Percentiles rank a stretch among this genome's conserved stretches.
Evolutionary conservation across 208 protist species (phyloP).

Genomic region (Acanthamoeba castellanii): DNA sequence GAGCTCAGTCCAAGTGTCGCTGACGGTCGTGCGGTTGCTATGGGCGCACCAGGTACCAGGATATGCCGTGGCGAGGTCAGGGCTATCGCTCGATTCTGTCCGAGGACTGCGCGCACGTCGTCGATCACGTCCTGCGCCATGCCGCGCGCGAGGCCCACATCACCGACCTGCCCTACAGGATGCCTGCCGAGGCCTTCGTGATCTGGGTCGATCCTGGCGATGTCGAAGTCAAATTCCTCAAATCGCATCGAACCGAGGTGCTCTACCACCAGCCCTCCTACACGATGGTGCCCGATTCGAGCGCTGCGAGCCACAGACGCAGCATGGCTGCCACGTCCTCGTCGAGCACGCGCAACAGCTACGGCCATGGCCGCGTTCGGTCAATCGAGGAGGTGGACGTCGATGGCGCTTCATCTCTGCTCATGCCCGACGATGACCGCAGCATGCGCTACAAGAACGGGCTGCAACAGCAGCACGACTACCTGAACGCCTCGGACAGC

Average conservation of each 20-base stretch:
- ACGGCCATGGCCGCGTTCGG: background rate
- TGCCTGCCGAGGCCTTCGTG: constrained; percentile 45
- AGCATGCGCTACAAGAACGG: constrained; percentile 12
- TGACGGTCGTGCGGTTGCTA: too few relatives aligned
- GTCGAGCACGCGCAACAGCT: background rate
- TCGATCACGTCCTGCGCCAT: constrained; percentile 42
- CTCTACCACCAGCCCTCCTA: constrained; percentile 55
- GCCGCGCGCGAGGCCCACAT: constrained; percentile 39
- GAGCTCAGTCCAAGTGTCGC: too few relatives aligned
- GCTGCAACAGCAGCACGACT: background rate
- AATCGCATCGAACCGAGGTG: constrained; percentile 44
- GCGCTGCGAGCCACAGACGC: background rate
- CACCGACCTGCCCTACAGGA: constrained; percentile 14
- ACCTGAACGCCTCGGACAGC: constrained; percentile 12
- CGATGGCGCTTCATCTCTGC: background rate
- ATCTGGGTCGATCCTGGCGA: constrained; percentile 67
- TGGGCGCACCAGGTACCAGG: background rate
- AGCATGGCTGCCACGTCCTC: background rate
- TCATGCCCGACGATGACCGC: background rate
- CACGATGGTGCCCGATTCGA: background rate
- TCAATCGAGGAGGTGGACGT: background rate
- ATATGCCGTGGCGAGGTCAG: constrained; percentile 58
- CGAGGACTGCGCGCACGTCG: constrained; percentile 25
- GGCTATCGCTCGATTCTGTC: constrained; percentile 58
- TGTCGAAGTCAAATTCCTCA: constrained; percentile 60